These are phyloP conservation scores for Alliaria petiolata DNA, from an alignment of 345 rosid genomes.

Conservation along the genomic window DNA sequence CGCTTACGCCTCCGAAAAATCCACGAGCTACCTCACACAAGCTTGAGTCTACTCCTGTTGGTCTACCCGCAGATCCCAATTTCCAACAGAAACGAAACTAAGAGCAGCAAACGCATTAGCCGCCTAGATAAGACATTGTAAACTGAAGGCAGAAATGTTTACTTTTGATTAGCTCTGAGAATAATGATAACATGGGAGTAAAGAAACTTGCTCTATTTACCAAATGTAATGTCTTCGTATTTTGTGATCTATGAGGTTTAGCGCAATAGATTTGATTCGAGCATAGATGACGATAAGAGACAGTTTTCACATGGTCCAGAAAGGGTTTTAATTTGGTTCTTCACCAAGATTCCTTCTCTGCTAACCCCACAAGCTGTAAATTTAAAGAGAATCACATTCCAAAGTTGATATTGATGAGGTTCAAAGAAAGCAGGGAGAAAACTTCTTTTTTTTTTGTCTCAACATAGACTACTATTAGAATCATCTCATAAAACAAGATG, in stretches of 20 bases:
- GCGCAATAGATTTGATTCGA: constrained; percentile 7
- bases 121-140: constrained; percentile 4
- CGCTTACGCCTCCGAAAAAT: constrained; percentile 18
- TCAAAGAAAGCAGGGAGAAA: background rate
- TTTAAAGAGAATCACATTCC: constrained; percentile 27
- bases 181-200: background rate
- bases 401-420: constrained; percentile 9
- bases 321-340: constrained; percentile 4
- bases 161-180: constrained; percentile 12
- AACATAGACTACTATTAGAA: background rate
- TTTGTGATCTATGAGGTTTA: background rate
- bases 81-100: constrained; percentile 30
- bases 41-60: constrained; percentile 34
- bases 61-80: constrained; percentile 28
- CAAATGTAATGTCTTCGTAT: background rate
- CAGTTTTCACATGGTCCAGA: constrained; percentile 21
- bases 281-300: constrained; percentile 15
- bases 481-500: background rate
- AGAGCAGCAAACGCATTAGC: background rate
- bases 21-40: constrained; percentile 33
- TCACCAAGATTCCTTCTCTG: constrained; percentile 17
- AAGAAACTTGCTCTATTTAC: constrained; percentile 5
- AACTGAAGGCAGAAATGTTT: constrained; percentile 1
- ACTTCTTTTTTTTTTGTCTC: no score
- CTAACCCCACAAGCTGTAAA: constrained; percentile 18